phyloP scores from a whole-genome alignment of 306 rosid genomes.

The Erythrophleum fordii region DNA sequence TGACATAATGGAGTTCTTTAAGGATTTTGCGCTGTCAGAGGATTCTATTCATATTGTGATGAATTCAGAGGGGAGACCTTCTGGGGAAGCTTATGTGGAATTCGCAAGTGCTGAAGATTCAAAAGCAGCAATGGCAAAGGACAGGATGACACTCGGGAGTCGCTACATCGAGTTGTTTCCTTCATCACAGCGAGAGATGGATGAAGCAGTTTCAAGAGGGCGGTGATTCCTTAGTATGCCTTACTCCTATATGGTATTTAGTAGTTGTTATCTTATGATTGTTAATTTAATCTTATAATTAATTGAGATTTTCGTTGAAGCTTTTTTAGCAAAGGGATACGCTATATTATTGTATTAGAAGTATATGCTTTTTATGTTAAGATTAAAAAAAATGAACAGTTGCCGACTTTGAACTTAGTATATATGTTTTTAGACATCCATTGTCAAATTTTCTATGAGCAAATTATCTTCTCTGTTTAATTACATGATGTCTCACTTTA shows the following conservation, averaged over 20 bases:
- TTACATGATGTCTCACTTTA: not conserved
- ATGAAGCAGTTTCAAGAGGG: constrained; percentile 66
- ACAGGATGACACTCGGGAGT: constrained; percentile 78
- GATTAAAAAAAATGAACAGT: not conserved
- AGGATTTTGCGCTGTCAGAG: constrained; percentile 55
- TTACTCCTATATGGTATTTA: constrained; percentile 1
- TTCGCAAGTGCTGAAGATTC: constrained; percentile 65
- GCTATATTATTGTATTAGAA: not conserved
- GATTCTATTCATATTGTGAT: constrained; percentile 52
- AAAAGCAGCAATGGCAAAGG: constrained; percentile 70
- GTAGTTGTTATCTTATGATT: constrained; percentile 8
- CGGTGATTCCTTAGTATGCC: constrained; percentile 46
- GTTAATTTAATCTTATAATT: not conserved
- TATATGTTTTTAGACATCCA: not conserved
- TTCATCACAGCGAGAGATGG: constrained; percentile 63
- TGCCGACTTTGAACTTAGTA: not conserved
- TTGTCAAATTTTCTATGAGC: not conserved
- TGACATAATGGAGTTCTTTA: constrained; percentile 65
- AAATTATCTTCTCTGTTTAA: not conserved
- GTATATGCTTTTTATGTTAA: not conserved
- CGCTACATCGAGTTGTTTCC: constrained; percentile 73
- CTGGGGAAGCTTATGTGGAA: constrained; percentile 80
- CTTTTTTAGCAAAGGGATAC: not conserved
- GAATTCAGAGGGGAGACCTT: constrained; percentile 76
- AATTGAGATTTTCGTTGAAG: not conserved